A percentile compares a stretch with the other conserved stretches of the same genome.
Evolutionary conservation across 1,284 basidiomycete genomes (phyloP).

Genomic region (Blastosporella zonata): DNA sequence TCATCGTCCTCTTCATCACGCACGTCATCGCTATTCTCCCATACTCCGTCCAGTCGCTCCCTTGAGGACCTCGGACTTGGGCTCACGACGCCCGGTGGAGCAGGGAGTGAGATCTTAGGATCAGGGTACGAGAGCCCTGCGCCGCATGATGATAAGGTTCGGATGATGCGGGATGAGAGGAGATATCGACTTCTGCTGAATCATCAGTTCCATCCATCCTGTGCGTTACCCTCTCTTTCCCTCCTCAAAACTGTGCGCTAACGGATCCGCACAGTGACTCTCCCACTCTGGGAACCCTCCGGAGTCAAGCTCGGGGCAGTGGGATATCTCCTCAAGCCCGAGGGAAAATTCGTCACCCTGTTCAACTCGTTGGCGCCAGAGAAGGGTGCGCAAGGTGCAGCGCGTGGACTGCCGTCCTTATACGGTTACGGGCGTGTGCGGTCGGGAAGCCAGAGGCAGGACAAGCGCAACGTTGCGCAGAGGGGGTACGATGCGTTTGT

Average conservation of each 20-base stretch:
- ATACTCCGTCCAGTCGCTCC: conserved; percentile 2
- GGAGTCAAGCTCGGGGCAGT: conserved; percentile 63
- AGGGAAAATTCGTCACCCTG: conserved; percentile 64
- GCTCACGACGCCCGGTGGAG: background rate
- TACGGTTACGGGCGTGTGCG: conserved; percentile 50
- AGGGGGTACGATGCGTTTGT: conserved; percentile 55
- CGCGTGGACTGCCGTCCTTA: conserved; percentile 43
- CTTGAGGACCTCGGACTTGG: conserved; percentile 9
- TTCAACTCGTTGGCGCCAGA: conserved; percentile 62
- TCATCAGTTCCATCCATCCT: conserved; percentile 66
- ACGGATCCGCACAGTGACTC: conserved; percentile 45
- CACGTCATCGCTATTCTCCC: conserved; percentile 13
- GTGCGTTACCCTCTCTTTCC: conserved; percentile 38
- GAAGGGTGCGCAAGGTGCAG: conserved; percentile 30
- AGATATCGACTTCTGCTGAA: conserved; percentile 56
- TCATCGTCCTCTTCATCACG: background rate
- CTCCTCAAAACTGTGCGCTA: background rate
- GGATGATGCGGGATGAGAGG: conserved; percentile 53
- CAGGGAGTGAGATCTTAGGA: too few relatives aligned
- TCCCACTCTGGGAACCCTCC: conserved; percentile 70
- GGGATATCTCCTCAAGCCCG: conserved; percentile 63
- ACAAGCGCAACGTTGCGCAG: conserved; percentile 53
- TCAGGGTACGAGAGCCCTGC: conserved; percentile 40
- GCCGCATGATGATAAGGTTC: conserved; percentile 42
- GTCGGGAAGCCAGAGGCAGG: conserved; percentile 42